These are phyloP conservation scores for Penicillium brasilianum DNA, from an alignment of 2,329 filamentous ascomycete genomes.

Conservation along the genomic window DNA sequence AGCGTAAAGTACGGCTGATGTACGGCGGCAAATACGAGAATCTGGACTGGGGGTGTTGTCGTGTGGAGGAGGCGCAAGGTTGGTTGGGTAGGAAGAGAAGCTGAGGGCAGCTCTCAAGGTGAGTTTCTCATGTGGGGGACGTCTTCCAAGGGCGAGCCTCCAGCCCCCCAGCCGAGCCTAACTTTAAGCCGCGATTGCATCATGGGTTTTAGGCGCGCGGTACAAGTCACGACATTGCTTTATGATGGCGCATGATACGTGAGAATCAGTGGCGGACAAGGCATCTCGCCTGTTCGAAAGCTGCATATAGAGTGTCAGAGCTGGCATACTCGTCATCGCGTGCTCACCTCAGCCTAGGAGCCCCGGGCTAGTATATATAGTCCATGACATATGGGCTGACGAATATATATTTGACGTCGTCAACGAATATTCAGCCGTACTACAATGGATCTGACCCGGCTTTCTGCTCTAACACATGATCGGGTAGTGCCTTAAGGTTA, in stretches of 20 bases:
- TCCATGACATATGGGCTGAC: neutral
- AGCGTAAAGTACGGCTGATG: neutral
- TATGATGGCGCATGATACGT: neutral
- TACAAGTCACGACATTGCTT: neutral
- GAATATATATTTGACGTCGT: neutral
- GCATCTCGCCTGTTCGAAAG: neutral
- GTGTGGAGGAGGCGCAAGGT: constrained; percentile 5
- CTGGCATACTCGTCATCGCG: constrained; percentile 1
- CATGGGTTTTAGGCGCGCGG: constrained; percentile 2
- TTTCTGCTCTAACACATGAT: too few relatives aligned
- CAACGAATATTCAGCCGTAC: neutral
- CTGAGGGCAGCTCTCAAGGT: constrained; percentile 1
- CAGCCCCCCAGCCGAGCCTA: constrained; percentile 19
- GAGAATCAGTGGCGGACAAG: neutral
- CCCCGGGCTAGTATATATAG: neutral
- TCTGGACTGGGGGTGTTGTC: constrained; percentile 11
- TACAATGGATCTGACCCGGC: too few relatives aligned
- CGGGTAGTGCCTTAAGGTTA: too few relatives aligned
- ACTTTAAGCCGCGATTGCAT: constrained; percentile 24
- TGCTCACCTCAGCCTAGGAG: constrained; percentile 1
- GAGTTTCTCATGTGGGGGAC: neutral
- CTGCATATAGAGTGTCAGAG: neutral
- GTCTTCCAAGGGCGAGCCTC: constrained; percentile 8
- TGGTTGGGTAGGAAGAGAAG: neutral
- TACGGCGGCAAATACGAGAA: neutral